Percentiles rank a stretch among this genome's conserved stretches.
These are phyloP conservation scores for Dipteronia sinensis DNA, from an alignment of 345 rosid species.

Conservation along the genomic window DNA sequence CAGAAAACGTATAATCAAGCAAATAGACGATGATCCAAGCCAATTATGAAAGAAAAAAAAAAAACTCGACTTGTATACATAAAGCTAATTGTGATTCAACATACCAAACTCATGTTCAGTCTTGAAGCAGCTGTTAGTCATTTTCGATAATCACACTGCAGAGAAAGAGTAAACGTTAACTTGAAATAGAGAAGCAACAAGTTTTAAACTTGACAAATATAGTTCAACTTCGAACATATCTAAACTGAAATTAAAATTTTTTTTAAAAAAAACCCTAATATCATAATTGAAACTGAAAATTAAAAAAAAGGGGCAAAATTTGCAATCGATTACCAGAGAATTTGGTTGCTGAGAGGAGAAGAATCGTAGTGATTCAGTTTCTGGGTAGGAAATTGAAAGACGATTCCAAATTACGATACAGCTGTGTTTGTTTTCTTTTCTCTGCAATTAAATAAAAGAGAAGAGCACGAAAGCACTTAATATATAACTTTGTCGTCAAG, in stretches of 20 bases:
- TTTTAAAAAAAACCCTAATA: neutral
- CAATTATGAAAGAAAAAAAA: neutral
- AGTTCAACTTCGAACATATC: neutral
- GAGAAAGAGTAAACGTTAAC: neutral
- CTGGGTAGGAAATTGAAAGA: neutral
- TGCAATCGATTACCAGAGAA: neutral
- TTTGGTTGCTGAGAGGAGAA: neutral
- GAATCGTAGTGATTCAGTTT: neutral
- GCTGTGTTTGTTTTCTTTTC: neutral
- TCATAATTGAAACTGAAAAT: neutral
- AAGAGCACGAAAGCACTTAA: neutral
- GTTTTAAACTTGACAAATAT: neutral
- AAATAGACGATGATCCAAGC: no score
- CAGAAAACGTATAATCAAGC: neutral
- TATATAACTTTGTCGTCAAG: neutral
- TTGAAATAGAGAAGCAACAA: neutral
- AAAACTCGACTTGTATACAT: neutral
- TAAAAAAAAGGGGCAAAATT: neutral
- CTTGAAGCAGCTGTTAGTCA: constrained; percentile 68
- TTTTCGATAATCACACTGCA: constrained; percentile 27
- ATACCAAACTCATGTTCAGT: constrained; percentile 64
- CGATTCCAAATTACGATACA: neutral
- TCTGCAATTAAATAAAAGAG: neutral
- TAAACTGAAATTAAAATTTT: neutral
- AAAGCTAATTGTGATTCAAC: neutral